Conservation (phyloP, 2,329 filamentous ascomycete genomes). For the Xylaria sp. region DNA sequence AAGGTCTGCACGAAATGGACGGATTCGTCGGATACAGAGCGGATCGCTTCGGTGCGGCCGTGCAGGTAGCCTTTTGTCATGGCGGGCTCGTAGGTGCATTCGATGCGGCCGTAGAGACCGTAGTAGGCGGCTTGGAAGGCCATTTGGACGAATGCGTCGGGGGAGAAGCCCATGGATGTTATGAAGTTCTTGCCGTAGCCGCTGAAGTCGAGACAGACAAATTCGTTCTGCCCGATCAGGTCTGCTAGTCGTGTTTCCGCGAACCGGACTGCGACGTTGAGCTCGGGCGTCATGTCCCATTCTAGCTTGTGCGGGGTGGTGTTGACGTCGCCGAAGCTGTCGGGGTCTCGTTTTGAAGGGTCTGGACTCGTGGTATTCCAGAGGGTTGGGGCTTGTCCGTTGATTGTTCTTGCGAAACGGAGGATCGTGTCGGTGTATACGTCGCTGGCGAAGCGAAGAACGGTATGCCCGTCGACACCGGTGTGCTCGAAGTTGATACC, state of each 20-base stretch:
- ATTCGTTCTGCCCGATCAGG: constrained; percentile 94
- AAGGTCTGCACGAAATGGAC: constrained; percentile 89
- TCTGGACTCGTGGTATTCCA: constrained; percentile 91
- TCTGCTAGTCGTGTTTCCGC: constrained; percentile 92
- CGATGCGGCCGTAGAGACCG: constrained; percentile 85
- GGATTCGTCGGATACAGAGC: constrained; percentile 75
- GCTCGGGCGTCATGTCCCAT: constrained; percentile 93
- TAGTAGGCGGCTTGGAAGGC: constrained; percentile 98
- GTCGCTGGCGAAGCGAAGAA: constrained; percentile 91
- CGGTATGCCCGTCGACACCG: constrained; percentile 94
- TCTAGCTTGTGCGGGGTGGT: constrained; percentile 94
- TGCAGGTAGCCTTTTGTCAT: constrained; percentile 97
- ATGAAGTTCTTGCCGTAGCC: constrained; percentile 97
- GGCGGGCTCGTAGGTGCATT: constrained; percentile 94
- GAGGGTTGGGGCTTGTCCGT: constrained; percentile 82
- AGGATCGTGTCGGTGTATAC: constrained; percentile 97
- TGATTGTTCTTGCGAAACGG: constrained; percentile 90
- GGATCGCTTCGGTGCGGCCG: constrained; percentile 88
- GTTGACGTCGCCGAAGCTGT: constrained; percentile 86
- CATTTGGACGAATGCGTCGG: constrained; percentile 98
- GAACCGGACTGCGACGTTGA: constrained; percentile 86
- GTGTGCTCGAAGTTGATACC: constrained; percentile 99
- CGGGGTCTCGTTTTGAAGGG: constrained; percentile 83
- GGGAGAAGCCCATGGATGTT: constrained; percentile 92
- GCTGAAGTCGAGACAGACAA: constrained; percentile 81